These are phyloP conservation scores for Dendrocalamus sinicus DNA, from an alignment of 176 grass and related monocot species.

Conservation along the genomic window DNA sequence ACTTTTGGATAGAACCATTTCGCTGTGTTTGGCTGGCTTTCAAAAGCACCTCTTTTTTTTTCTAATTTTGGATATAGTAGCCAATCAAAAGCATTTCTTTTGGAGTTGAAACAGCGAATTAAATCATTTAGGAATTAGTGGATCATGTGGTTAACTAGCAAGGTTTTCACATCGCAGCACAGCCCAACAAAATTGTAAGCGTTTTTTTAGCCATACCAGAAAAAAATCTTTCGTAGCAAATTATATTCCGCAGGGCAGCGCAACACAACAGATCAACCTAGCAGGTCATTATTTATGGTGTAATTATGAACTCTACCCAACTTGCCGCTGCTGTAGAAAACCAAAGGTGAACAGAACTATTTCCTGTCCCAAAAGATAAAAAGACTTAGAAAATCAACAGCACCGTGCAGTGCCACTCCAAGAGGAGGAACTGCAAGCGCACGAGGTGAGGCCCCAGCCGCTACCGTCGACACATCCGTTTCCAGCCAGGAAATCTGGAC, in stretches of 20 bases:
- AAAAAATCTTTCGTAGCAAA: too few relatives aligned
- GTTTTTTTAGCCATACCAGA: too few relatives aligned
- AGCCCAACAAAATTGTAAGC: neutral
- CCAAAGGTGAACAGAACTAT: neutral
- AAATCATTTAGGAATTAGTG: neutral
- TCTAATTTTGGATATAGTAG: neutral
- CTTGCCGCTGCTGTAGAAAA: neutral
- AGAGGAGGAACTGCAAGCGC: neutral
- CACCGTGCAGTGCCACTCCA: neutral
- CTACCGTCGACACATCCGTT: neutral
- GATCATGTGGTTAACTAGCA: neutral
- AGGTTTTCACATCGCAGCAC: neutral
- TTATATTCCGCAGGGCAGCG: too few relatives aligned
- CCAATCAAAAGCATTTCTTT: neutral
- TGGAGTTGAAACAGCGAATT: neutral
- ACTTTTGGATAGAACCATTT: neutral
- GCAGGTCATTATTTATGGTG: neutral
- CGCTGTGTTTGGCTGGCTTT: neutral
- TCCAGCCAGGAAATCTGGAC: too few relatives aligned
- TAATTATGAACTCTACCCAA: neutral
- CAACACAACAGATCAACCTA: too few relatives aligned
- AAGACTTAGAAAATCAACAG: neutral
- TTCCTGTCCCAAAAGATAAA: neutral
- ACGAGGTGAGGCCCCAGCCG: neutral
- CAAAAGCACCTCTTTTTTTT: neutral